Percentiles rank a stretch among this genome's conserved stretches.
These are phyloP conservation scores for Sphagnum fallax DNA, from an alignment of 228 moss, liverwort and hornwort species.

Conservation along the genomic window DNA sequence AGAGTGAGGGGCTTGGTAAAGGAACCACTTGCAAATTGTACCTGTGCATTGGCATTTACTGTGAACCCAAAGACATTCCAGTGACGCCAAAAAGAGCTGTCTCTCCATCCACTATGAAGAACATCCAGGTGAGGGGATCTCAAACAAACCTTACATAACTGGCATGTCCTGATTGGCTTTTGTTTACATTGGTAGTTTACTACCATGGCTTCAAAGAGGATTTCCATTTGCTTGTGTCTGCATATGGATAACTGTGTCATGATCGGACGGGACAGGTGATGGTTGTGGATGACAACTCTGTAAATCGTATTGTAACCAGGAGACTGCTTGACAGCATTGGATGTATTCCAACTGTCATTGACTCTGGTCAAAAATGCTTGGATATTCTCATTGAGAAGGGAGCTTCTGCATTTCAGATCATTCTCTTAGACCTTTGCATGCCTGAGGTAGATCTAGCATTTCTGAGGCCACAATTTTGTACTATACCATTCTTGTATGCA, in stretches of 20 bases:
- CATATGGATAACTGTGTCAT: background rate
- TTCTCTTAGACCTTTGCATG: constrained; percentile 84
- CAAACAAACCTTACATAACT: background rate
- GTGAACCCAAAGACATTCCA: constrained; percentile 10
- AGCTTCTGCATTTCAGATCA: constrained; percentile 54
- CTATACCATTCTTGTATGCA: no score
- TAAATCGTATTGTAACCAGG: constrained; percentile 76
- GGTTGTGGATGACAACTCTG: constrained; percentile 86
- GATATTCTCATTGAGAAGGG: constrained; percentile 54
- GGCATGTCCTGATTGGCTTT: background rate
- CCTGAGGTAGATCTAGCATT: constrained; percentile 53
- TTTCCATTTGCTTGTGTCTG: background rate
- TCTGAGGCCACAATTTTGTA: no score
- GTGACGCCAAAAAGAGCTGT: constrained; percentile 7
- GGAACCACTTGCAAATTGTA: constrained; percentile 62
- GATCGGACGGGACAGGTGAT: constrained; percentile 35
- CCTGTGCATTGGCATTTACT: constrained; percentile 52
- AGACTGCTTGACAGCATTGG: constrained; percentile 69
- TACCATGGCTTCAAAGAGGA: background rate
- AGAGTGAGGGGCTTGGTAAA: constrained; percentile 62
- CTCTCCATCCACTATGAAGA: constrained; percentile 20
- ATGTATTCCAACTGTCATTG: constrained; percentile 56
- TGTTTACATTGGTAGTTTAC: background rate
- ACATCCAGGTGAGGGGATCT: constrained; percentile 18
- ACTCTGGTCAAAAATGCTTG: constrained; percentile 66